Evolutionary conservation across 768 basidiomycete species (phyloP).

Genomic region (Pholiota molesta): DNA sequence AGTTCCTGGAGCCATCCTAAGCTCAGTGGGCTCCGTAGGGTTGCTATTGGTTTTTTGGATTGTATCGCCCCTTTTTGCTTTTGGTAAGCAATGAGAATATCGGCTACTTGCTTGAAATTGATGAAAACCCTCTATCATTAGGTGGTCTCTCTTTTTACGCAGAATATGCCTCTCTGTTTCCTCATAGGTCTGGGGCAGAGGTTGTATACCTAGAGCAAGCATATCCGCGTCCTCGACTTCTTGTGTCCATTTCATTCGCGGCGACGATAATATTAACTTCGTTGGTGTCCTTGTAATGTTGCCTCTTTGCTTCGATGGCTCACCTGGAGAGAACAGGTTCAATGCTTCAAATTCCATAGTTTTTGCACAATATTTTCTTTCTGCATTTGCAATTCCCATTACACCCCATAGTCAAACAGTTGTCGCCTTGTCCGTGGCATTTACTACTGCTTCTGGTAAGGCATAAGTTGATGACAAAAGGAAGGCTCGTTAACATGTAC

Average conservation of each 20-base stretch:
- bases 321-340: slow-evolving; percentile 20
- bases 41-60: slow-evolving; percentile 35
- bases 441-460: slow-evolving; percentile 30
- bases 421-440: slow-evolving; percentile 26
- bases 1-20: slow-evolving; percentile 35
- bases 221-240: slow-evolving; percentile 44
- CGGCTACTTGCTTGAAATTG: not conserved
- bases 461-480: not conserved
- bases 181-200: slow-evolving; percentile 50
- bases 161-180: slow-evolving; percentile 52
- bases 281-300: slow-evolving; percentile 22
- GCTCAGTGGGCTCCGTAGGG: slow-evolving; percentile 40
- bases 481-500: not conserved
- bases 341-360: slow-evolving; percentile 38
- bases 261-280: slow-evolving; percentile 38
- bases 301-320: not conserved
- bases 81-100: slow-evolving; percentile 23
- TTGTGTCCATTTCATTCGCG: slow-evolving; percentile 48
- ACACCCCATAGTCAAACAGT: slow-evolving; percentile 30
- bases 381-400: slow-evolving; percentile 33
- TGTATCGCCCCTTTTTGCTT: slow-evolving; percentile 34
- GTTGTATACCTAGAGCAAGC: slow-evolving; percentile 52
- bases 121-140: slow-evolving; percentile 10
- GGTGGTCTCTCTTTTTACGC: slow-evolving; percentile 41
- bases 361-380: slow-evolving; percentile 40